Evolutionary conservation across 179 eudicot species (phyloP), one percentile per base, ranked within the genome.

Genomic region (Silene noctiflora): DNA sequence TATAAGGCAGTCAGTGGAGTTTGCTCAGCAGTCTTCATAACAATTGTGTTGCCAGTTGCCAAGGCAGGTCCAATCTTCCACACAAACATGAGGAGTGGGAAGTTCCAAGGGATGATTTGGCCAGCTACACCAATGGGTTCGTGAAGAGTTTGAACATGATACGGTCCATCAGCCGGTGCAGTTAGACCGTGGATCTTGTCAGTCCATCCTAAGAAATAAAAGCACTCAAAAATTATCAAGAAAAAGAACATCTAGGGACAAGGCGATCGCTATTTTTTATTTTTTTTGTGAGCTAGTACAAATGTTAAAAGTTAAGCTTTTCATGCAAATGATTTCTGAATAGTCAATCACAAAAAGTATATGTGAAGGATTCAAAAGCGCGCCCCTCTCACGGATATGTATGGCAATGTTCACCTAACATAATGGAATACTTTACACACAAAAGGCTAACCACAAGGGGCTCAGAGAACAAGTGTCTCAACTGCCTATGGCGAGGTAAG

Each of bases 61-160:
- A 84, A 80, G 14, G 86, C 83, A 24, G 87, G 88, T 17, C 81
- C 83, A 19, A 84, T 84, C 80, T 87, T 87, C 81, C 83, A 76
- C 12, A 79, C 78, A 20, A 84, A 84, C 87, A 87, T 82, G 12
- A 74, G 55, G 27, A 76, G 79, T 0, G 90, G 90, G 65, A 80
- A 84, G 77, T 87, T 87, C 90, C 90, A 87, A 12, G 90, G 87
- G 55, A 82, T 84, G 67, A 87, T 87, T 75, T 82, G 90, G 33
- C 88, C 90, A 1, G 80, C 84, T n/a, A 87, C 86, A 10, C 88
- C 90, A 11, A 85, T 76, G 6, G 88, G 88, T 31, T 87, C 90
- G 6, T 83, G 90, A 51, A 85, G 71, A 4, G 86, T 83, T 35
- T 81, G 86, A 9, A 72, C 77, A 61, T 78, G 82, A 67, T 83